Percentiles rank a stretch among this genome's conserved stretches.
phyloP scores from a whole-genome alignment of 805 yeast genomes.

The Blastobotrys robertii region DNA sequence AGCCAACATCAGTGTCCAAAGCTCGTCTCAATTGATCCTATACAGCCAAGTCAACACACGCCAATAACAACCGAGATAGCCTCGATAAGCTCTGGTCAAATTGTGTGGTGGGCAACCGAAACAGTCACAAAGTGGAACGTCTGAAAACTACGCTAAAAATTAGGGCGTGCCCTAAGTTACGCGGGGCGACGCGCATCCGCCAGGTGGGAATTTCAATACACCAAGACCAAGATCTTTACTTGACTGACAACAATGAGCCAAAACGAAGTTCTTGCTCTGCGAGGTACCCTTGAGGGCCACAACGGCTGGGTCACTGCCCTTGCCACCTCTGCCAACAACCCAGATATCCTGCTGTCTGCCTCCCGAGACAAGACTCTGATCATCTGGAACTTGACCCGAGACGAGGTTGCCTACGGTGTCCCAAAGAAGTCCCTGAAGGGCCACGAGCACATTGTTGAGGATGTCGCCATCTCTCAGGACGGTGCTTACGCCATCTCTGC shows the following conservation, averaged over 20 bases:
- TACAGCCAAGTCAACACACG: no score
- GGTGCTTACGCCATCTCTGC: slow-evolving; percentile 97
- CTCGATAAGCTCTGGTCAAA: no score
- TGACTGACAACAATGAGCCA: slow-evolving; percentile 19
- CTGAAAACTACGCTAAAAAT: no score
- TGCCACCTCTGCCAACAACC: slow-evolving; percentile 96
- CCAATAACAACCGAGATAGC: no score
- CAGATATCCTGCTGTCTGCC: slow-evolving; percentile 95
- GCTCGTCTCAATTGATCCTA: no score
- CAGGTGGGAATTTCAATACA: background rate
- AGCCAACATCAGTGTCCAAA: no score
- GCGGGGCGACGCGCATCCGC: no score
- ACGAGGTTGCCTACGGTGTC: slow-evolving; percentile 95
- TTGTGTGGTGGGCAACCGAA: no score
- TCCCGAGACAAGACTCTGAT: slow-evolving; percentile 98
- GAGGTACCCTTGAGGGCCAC: slow-evolving; percentile 98
- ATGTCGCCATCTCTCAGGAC: slow-evolving; percentile 94
- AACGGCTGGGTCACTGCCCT: slow-evolving; percentile 97
- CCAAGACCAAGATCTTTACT: background rate
- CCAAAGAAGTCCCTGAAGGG: slow-evolving; percentile 96
- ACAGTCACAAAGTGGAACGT: no score
- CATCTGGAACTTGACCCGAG: slow-evolving; percentile 96
- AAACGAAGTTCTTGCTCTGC: slow-evolving; percentile 91
- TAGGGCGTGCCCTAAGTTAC: no score
- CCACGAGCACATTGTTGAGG: slow-evolving; percentile 98